A percentile compares a stretch with the other conserved stretches of the same genome.
phyloP scores from a whole-genome alignment of 31 red algal species.

The Asparagopsis taxiformis region DNA sequence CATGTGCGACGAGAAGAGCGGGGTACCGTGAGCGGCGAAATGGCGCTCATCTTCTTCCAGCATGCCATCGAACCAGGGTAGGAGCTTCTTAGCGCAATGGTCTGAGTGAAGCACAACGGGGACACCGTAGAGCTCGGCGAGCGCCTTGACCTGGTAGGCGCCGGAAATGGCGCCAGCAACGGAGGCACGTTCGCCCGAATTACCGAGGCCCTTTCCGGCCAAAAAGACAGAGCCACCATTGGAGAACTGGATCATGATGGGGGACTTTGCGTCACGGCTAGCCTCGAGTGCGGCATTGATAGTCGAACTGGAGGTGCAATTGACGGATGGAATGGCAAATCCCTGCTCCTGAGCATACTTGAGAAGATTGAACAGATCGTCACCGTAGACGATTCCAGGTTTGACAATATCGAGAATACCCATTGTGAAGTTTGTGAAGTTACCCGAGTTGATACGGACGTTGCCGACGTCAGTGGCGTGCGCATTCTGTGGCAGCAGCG shows the following conservation, averaged over 20 bases:
- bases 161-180: not conserved
- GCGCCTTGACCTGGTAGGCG: not conserved
- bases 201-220: not conserved
- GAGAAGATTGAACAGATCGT: slow-evolving; percentile 67
- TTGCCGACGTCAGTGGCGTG: not conserved
- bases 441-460: not conserved
- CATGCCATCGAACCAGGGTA: not conserved
- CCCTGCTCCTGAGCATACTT: slow-evolving; percentile 46
- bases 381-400: slow-evolving; percentile 63
- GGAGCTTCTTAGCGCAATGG: not conserved
- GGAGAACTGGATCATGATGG: not conserved
- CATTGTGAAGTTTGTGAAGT: slow-evolving; percentile 31
- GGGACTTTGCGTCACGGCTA: not conserved
- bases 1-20: not conserved
- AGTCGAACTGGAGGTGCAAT: not conserved
- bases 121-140: not conserved
- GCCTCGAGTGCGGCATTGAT: not conserved
- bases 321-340: not conserved
- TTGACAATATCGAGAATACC: slow-evolving; percentile 56
- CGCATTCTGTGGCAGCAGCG: too few relatives aligned
- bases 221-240: not conserved
- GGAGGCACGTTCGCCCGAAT: not conserved
- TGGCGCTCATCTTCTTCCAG: not conserved
- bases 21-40: not conserved
- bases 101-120: not conserved